Base-by-base conservation (phyloP, 441 rosid genomes). In the Gossypium aridum region DNA sequence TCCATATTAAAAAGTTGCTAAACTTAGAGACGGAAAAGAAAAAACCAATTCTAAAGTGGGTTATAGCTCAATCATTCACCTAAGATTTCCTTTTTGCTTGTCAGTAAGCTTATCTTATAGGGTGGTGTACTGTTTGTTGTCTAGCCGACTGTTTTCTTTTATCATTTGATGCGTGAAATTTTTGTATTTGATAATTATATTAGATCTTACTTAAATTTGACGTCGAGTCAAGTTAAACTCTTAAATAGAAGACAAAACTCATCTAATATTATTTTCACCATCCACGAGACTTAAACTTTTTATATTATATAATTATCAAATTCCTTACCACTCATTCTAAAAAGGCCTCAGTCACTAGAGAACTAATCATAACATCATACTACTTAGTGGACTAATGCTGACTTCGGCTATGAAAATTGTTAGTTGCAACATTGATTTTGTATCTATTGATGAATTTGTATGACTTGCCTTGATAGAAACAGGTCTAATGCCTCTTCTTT, bases 301-400 rank as follows among this genome's bases (percentile, higher is more conserved):
- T 34, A 34, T 1, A 6, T 34, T 34, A 34, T 34, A 6, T 34
- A 34, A 34, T 34, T 34, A 34, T 34, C 39, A 6, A 34, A 34
- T 6, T 34, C 8, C 39, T 34, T 34, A 6, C 39, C 8, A 6
- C 8, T 34, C 8, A 34, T 34, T 6, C 39, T 34, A 34, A 6
- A 34, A 34, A 6, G 8, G 2, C 2, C 8, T 34, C 8, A 34
- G 2, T 34, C 39, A 78, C 72, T 76, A 88, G 85, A 73, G 73
- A 87, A 87, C 79, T 76, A 83, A 80, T 71, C 73, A 20, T 45
- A 81, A 76, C 80, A 74, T 75, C 71, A 71, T 72, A 76, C 39
- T 79, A 78, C 75, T 77, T 72, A 78, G 85, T 76, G 22, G 83
- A 78, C 83, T 77, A 67, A 60, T 75, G 83, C 83, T 76, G 81